phyloP scores from a whole-genome alignment of 352 stramenopile genomes.

The Pythium dissotocum region DNA sequence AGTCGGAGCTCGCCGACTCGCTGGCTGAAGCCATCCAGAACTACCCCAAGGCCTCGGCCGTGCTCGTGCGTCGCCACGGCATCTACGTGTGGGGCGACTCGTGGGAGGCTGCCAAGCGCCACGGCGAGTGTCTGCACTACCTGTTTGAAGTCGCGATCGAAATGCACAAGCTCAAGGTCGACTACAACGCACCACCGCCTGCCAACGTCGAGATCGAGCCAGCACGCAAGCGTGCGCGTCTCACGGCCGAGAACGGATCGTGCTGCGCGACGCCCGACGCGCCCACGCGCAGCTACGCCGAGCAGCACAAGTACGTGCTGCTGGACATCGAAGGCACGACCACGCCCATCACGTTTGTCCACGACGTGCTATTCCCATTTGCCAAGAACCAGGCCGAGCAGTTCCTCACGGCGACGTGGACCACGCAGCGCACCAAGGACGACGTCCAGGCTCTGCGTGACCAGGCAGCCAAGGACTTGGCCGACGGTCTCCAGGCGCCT shows the following conservation, averaged over 20 bases:
- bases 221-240: constrained; percentile 46
- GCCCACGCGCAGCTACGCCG: constrained; percentile 42
- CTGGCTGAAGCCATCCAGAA: constrained; percentile 80
- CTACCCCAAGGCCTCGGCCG: constrained; percentile 90
- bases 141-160: constrained; percentile 92
- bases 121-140: constrained; percentile 97
- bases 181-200: constrained; percentile 52
- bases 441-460: constrained; percentile 48
- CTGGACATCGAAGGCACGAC: constrained; percentile 97
- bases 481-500: constrained; percentile 33
- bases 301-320: constrained; percentile 91
- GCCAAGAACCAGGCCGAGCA: constrained; percentile 59
- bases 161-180: constrained; percentile 88
- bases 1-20: constrained; percentile 91
- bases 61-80: constrained; percentile 94
- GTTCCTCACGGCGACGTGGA: constrained; percentile 66
- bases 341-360: constrained; percentile 95
- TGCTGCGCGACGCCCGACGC: constrained; percentile 17
- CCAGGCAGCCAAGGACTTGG: constrained; percentile 45
- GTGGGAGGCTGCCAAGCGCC: constrained; percentile 96
- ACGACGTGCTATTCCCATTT: constrained; percentile 94
- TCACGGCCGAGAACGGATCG: background rate
- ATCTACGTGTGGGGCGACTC: constrained; percentile 96
- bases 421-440: constrained; percentile 43
- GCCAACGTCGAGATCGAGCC: constrained; percentile 32